These are phyloP conservation scores for Aspergillus sp. DNA, from an alignment of 2,329 filamentous ascomycete genomes.

Conservation along the genomic window DNA sequence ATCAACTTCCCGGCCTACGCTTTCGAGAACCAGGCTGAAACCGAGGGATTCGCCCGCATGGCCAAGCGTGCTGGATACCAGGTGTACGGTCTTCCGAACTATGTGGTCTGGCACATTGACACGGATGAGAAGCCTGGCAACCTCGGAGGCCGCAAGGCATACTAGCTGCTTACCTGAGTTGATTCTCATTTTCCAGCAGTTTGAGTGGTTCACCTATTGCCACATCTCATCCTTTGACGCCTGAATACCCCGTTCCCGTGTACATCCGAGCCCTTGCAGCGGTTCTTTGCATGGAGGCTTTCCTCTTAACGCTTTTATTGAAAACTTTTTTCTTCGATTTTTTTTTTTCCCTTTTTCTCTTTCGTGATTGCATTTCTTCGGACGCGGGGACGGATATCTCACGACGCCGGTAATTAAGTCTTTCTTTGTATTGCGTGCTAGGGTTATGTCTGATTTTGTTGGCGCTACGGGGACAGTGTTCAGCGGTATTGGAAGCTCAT, in stretches of 20 bases:
- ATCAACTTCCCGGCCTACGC: conserved; percentile 97
- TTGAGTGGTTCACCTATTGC: background rate
- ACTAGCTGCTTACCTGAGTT: conserved; percentile 26
- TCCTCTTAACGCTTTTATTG: conserved; percentile 18
- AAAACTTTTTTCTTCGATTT: conserved; percentile 15
- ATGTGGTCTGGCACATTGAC: conserved; percentile 98
- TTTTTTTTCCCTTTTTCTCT: conserved; percentile 15
- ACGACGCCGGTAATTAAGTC: conserved; percentile 38
- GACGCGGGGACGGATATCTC: conserved; percentile 32
- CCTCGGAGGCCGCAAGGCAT: conserved; percentile 43
- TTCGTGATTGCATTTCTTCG: conserved; percentile 17
- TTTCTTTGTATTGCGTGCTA: conserved; percentile 34
- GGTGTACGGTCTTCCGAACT: conserved; percentile 91
- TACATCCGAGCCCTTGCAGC: conserved; percentile 19
- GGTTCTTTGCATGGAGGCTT: conserved; percentile 16
- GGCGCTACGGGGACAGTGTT: conserved; percentile 40
- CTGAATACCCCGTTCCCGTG: conserved; percentile 20
- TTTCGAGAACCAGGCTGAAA: conserved; percentile 98
- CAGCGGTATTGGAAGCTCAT: conserved; percentile 32
- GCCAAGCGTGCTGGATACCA: conserved; percentile 92
- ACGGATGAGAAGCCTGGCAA: conserved; percentile 94
- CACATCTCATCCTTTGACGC: conserved; percentile 7
- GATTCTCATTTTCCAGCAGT: conserved; percentile 4
- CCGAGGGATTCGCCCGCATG: conserved; percentile 98
- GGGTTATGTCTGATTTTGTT: conserved; percentile 32